Conservation (phyloP, 2,329 filamentous ascomycete species). For the Aureobasidium uvarum region DNA sequence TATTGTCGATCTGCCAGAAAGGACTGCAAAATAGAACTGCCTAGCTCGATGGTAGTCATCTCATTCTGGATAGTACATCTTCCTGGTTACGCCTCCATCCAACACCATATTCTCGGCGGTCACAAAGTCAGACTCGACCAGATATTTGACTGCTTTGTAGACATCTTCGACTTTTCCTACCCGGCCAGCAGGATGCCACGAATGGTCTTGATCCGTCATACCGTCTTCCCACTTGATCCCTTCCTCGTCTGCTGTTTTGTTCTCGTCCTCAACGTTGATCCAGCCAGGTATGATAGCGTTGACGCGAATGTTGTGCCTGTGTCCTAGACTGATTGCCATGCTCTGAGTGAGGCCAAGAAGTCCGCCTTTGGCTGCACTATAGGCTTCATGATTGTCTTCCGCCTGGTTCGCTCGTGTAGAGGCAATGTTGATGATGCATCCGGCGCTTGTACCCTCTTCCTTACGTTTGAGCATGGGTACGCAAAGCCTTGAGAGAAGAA, state of each 20-base stretch:
- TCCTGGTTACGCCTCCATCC: conserved; percentile 49
- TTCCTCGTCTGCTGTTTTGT: conserved; percentile 44
- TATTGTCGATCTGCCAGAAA: too few species aligned
- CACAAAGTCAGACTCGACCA: conserved; percentile 43
- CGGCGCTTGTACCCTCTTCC: neutral
- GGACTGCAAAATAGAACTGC: neutral
- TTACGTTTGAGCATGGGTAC: conserved; percentile 33
- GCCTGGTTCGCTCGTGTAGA: conserved; percentile 52
- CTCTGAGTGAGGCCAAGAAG: conserved; percentile 52
- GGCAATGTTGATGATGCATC: conserved; percentile 48
- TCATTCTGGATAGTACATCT: conserved; percentile 46
- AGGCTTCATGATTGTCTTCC: conserved; percentile 52
- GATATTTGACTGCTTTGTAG: conserved; percentile 43
- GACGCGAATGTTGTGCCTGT: conserved; percentile 46
- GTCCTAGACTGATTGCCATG: conserved; percentile 49
- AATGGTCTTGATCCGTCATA: conserved; percentile 46
- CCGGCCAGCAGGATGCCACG: conserved; percentile 52
- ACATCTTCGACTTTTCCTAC: conserved; percentile 54
- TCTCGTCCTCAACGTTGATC: conserved; percentile 52
- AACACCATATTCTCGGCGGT: conserved; percentile 49
- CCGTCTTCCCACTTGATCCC: conserved; percentile 49
- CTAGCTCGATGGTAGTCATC: neutral
- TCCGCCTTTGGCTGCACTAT: conserved; percentile 53
- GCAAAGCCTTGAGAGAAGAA: conserved; percentile 28
- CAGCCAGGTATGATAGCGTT: conserved; percentile 54